These are phyloP conservation scores for Trametes cinnabarina DNA, from an alignment of 768 basidiomycete genomes.

Conservation along the genomic window DNA sequence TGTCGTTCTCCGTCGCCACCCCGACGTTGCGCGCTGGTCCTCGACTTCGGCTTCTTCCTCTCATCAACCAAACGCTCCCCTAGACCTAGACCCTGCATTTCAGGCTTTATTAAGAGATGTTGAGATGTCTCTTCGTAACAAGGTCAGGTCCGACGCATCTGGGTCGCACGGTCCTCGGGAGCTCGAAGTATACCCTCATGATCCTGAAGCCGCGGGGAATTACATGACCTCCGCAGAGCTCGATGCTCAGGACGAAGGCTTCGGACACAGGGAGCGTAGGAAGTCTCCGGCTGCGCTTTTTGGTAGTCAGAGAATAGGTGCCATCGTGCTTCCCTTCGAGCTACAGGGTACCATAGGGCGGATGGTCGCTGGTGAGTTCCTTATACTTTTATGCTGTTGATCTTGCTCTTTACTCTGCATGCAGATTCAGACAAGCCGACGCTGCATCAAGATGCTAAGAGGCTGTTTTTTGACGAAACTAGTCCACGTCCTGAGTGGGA, in stretches of 20 bases:
- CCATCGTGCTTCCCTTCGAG: conserved; percentile 70
- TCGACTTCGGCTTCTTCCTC: conserved; percentile 33
- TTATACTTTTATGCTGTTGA: background rate
- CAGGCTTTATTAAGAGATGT: conserved; percentile 61
- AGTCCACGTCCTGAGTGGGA: conserved; percentile 47
- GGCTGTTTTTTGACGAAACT: conserved; percentile 53
- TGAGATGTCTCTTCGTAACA: conserved; percentile 54
- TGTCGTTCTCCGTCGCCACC: conserved; percentile 9
- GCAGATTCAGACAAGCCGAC: conserved; percentile 62
- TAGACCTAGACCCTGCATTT: conserved; percentile 67
- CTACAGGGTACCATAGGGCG: conserved; percentile 62
- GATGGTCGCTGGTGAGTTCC: conserved; percentile 60
- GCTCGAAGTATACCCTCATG: conserved; percentile 50
- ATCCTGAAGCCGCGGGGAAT: conserved; percentile 20
- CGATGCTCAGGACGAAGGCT: conserved; percentile 32
- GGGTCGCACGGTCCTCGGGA: conserved; percentile 40
- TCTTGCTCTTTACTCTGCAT: conserved; percentile 12
- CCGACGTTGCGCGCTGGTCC: conserved; percentile 26
- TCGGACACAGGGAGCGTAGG: conserved; percentile 38
- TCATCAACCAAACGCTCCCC: conserved; percentile 54
- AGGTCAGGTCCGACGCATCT: background rate
- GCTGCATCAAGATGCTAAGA: conserved; percentile 68
- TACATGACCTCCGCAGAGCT: conserved; percentile 33
- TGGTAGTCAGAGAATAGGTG: conserved; percentile 71
- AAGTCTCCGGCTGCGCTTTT: conserved; percentile 83